Percentiles rank a stretch among this genome's conserved stretches.
Evolutionary conservation across 805 yeast genomes (phyloP).

Genomic region (Candida verbasci): DNA sequence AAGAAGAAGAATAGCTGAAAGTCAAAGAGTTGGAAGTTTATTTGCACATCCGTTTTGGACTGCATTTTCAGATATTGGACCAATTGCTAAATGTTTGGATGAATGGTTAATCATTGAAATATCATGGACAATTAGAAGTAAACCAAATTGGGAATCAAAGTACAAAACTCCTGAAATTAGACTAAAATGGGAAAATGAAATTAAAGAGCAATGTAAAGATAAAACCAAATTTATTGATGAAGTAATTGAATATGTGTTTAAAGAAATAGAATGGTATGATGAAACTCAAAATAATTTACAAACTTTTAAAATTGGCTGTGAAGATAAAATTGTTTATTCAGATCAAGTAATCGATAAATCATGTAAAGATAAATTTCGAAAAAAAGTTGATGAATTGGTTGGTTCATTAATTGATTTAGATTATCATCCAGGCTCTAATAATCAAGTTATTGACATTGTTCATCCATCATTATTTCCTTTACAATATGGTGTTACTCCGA

Average conservation of each 20-base stretch:
- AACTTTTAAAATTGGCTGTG: conserved; percentile 14
- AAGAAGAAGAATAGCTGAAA: conserved; percentile 3
- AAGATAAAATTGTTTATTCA: conserved; percentile 17
- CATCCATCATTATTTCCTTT: conserved; percentile 39
- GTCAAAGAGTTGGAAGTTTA: conserved; percentile 9
- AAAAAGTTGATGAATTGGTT: conserved; percentile 12
- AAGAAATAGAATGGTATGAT: conserved; percentile 28
- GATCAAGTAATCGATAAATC: conserved; percentile 14
- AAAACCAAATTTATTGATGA: conserved; percentile 13
- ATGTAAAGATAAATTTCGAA: conserved; percentile 10
- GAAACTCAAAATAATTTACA: conserved; percentile 9
- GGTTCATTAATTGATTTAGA: conserved; percentile 18
- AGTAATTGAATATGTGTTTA: conserved; percentile 19
- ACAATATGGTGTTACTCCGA: conserved; percentile 24
- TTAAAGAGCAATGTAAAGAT: conserved; percentile 11
- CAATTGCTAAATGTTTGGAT: conserved; percentile 11
- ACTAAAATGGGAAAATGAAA: conserved; percentile 18
- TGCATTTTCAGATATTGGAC: conserved; percentile 11
- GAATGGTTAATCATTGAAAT: conserved; percentile 16
- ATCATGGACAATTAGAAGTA: conserved; percentile 13
- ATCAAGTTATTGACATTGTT: conserved; percentile 34
- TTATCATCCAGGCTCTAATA: conserved; percentile 34
- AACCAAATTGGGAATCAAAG: conserved; percentile 17
- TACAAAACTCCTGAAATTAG: conserved; percentile 12
- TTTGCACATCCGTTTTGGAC: conserved; percentile 16